phyloP scores from a whole-genome alignment of 306 rosid genomes.

The Trifolium subterraneum region DNA sequence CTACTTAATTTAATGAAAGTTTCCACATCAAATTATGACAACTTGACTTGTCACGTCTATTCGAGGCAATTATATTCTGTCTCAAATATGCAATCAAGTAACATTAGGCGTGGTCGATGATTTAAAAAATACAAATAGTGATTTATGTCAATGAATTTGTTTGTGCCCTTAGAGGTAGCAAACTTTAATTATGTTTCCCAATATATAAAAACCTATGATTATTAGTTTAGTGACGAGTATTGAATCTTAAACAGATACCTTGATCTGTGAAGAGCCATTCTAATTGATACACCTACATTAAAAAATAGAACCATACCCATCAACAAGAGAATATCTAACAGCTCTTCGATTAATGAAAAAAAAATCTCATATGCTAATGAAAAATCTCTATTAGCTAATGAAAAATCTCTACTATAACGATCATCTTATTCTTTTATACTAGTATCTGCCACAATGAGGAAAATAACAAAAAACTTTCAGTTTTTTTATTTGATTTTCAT shows the following conservation, averaged over 20 bases:
- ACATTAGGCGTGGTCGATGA: conserved; percentile 37
- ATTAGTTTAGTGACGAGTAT: conserved; percentile 13
- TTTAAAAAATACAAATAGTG: conserved; percentile 23
- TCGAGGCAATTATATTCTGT: conserved; percentile 32
- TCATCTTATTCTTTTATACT: neutral
- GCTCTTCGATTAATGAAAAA: conserved; percentile 32
- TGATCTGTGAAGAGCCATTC: conserved; percentile 30
- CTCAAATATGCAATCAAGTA: conserved; percentile 24
- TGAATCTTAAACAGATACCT: conserved; percentile 30
- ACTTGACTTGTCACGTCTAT: conserved; percentile 41
- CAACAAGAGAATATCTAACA: conserved; percentile 27
- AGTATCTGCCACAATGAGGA: neutral
- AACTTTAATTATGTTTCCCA: conserved; percentile 29
- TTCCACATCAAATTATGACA: conserved; percentile 32
- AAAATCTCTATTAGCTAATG: neutral
- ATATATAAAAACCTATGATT: conserved; percentile 4
- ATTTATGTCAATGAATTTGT: conserved; percentile 25
- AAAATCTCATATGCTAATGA: conserved; percentile 18
- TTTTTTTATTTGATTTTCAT: neutral
- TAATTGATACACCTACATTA: conserved; percentile 14
- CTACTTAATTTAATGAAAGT: conserved; percentile 19
- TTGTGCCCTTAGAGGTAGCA: conserved; percentile 51
- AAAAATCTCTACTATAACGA: neutral
- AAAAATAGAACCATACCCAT: conserved; percentile 25
- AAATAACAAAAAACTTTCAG: neutral